Evolutionary conservation across 306 rosid species (phyloP), one percentile per base, ranked within the genome.

Genomic region (Sicyos baderoa): DNA sequence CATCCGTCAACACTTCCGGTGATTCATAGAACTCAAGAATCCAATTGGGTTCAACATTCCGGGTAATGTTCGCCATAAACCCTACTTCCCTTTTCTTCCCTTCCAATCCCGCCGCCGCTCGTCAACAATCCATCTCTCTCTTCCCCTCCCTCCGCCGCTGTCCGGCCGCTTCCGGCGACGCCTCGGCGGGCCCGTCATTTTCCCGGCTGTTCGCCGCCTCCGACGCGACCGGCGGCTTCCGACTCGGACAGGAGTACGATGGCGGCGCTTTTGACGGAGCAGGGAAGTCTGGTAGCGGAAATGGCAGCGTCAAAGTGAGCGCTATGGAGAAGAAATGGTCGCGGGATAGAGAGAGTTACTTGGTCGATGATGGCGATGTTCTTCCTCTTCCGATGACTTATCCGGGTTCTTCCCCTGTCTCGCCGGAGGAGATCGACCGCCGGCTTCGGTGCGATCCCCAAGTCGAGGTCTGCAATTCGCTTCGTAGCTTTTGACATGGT

Each of bases 311-410:
- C 4, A 87, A 81, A 82, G 94, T 75, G 70, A 89, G 80, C 59
- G 92, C 95, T 11, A 86, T 68, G 82, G 90, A 86, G 79, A 86
- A 76, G 73, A 93, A 86, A 74, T 88, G 95, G 94, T 85, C 93
- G 47, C 81, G 94, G 4, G 68, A 82, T 32, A 68, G 87, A 57
- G 97, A 93, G 72, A 90, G 96, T 54, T 89, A 89, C 54, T 77
- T 93, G 86, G 76, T 52, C 5, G 89, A 93, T 68, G 77, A 86
- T 25, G 70, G 52, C 5, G 97, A 93, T 3, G 84, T 86, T 75
- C 94, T 89, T 15, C 96, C 98, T 0, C 97, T 93, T 37, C 97
- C 98, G 6, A 89, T 93, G 98, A 81, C 87, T 14, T 73, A 82
- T 61, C 98, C 96, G 14, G 93, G 85, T 82, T 75, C 91, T 7